A percentile compares a stretch with the other conserved stretches of the same genome.
Conservation (phyloP, 805 yeast species). For the Metschnikowia lachancei region DNA sequence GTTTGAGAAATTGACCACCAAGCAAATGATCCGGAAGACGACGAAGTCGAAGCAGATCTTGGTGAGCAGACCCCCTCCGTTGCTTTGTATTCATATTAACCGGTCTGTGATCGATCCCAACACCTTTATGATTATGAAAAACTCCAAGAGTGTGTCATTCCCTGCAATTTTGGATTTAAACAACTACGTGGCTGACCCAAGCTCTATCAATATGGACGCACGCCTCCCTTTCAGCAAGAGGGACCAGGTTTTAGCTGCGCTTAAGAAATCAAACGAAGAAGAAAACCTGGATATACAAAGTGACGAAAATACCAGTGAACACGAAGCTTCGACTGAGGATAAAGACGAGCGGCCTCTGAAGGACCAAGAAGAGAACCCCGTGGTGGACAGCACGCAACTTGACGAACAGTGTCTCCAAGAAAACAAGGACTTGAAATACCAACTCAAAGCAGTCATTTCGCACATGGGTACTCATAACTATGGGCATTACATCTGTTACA, state of each 20-base stretch:
- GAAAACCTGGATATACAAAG: not conserved
- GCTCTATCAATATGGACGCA: slow-evolving; percentile 76
- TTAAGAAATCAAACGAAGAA: not conserved
- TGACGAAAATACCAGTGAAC: not conserved
- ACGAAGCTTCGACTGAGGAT: slow-evolving; percentile 3
- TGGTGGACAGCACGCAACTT: not conserved
- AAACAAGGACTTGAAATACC: slow-evolving; percentile 40
- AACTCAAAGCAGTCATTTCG: slow-evolving; percentile 79
- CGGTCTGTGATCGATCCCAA: slow-evolving; percentile 89
- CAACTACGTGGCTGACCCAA: slow-evolving; percentile 65
- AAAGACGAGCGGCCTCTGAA: not conserved
- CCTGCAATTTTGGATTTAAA: slow-evolving; percentile 66
- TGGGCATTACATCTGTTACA: slow-evolving; percentile 93
- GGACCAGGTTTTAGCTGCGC: slow-evolving; percentile 30
- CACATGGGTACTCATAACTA: slow-evolving; percentile 96
- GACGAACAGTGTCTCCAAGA: not conserved
- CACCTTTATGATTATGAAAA: slow-evolving; percentile 80
- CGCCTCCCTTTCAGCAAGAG: slow-evolving; percentile 68
- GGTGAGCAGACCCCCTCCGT: slow-evolving; percentile 78
- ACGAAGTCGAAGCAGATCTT: slow-evolving; percentile 81
- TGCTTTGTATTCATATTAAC: slow-evolving; percentile 82
- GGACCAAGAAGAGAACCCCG: not conserved
- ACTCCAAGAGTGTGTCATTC: slow-evolving; percentile 77
- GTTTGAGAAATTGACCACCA: slow-evolving; percentile 69
- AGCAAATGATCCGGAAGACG: slow-evolving; percentile 69